phyloP scores from a whole-genome alignment of 108 stramenopile species.

The Discostella stelligeroides region DNA sequence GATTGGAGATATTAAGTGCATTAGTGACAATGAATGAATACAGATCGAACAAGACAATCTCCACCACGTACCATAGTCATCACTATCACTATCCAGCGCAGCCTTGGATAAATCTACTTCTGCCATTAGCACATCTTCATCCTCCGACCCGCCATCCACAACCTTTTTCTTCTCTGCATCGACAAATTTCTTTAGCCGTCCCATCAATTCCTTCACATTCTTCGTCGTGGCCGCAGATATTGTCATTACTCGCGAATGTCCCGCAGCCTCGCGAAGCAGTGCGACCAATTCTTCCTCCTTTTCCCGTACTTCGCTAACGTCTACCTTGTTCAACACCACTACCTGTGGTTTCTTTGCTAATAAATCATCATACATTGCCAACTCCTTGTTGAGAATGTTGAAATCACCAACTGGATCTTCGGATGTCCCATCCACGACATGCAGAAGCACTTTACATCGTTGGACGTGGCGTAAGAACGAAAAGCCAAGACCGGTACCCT shows the following conservation, averaged over 20 bases:
- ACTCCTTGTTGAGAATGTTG: constrained; percentile 90
- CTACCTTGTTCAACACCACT: constrained; percentile 95
- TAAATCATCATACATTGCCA: constrained; percentile 79
- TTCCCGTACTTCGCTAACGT: constrained; percentile 86
- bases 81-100: constrained; percentile 80
- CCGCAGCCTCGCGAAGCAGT: constrained; percentile 73
- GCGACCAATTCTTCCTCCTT: constrained; percentile 68
- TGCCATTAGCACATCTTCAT: constrained; percentile 75
- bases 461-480: constrained; percentile 93
- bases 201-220: constrained; percentile 92
- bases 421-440: constrained; percentile 94
- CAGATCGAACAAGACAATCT: neutral
- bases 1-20: neutral
- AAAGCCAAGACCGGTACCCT: constrained; percentile 85
- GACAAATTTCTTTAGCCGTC: constrained; percentile 87
- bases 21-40: neutral
- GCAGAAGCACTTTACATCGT: constrained; percentile 90
- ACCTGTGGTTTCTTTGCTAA: constrained; percentile 93
- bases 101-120: constrained; percentile 83
- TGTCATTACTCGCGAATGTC: constrained; percentile 79
- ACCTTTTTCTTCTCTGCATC: constrained; percentile 73
- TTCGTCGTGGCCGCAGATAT: constrained; percentile 90
- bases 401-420: constrained; percentile 94
- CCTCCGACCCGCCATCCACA: constrained; percentile 60
- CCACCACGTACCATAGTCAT: constrained; percentile 76